Evolutionary conservation across 2,329 filamentous ascomycete genomes (phyloP), one percentile per base, ranked within the genome.

Genomic region (Venturia aucupariae): DNA sequence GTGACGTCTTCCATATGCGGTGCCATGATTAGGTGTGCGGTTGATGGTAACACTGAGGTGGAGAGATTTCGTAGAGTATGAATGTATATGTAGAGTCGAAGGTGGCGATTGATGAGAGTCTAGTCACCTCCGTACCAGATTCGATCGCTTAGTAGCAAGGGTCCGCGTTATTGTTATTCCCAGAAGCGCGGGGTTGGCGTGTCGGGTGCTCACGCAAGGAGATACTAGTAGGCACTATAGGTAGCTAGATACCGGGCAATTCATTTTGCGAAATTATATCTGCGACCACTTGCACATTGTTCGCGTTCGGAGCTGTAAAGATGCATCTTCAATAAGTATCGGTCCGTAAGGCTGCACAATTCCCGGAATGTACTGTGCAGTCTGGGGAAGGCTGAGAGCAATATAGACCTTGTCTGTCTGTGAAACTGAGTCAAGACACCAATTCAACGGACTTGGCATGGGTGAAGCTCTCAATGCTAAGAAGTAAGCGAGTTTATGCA

Each of bases 1-100:
- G 60, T 62, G 27, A n/a, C 44, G 11, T 55, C 46, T 61, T 64
- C 54, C 7, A 35, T 61, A 22, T 64, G 63, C 10, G 63, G 63
- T 46, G 63, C 63, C 63, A 64, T 64, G 42, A 19, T 63, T 35
- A 30, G 24, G 35, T 19, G 24, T n/a, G 15, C 7, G 10, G 19
- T 22, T 10, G 44, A 22, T 10, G 19, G n/a, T 24, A 22, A 22
- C 5, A 8, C 8, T 48, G 44, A 24, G n/a, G n/a, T n/a, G n/a
- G n/a, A n/a, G n/a, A n/a, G n/a, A n/a, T n/a, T n/a, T n/a, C n/a
- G n/a, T n/a, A n/a, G n/a, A n/a, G n/a, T n/a, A n/a, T 11, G 7
- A 48, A 5, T 51, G 10, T 13, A n/a, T 30, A 55, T 30, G 32
- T 24, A 55, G 24, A 32, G 5, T 13, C 17, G 51, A 35, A 57